Evolutionary conservation across 768 basidiomycete species (phyloP).

Genomic region (Collybia sordida): DNA sequence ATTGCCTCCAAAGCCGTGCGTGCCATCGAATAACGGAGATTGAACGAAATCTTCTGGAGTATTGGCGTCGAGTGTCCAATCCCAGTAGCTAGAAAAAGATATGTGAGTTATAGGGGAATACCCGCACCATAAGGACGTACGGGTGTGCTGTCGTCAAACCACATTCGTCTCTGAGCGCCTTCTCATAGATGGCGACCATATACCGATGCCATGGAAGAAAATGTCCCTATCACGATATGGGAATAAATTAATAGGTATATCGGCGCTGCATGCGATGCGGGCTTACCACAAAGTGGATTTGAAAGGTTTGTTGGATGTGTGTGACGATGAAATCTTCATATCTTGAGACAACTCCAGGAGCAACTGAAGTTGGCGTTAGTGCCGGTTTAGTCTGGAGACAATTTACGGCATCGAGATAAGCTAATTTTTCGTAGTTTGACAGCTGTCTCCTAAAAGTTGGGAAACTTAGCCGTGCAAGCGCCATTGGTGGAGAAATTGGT

Average conservation of each 20-base stretch:
- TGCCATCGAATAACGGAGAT: slow-evolving; percentile 10
- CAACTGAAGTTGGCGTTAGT: slow-evolving; percentile 12
- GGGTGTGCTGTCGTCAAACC: slow-evolving; percentile 22
- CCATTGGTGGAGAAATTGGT: too few species aligned
- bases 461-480: too few species aligned
- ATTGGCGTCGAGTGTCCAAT: slow-evolving; percentile 9
- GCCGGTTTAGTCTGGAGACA: slow-evolving; percentile 18
- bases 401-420: slow-evolving; percentile 19
- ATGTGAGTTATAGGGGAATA: too few species aligned
- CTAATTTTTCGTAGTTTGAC: slow-evolving; percentile 1
- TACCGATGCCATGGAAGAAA: slow-evolving; percentile 27
- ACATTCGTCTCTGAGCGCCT: slow-evolving; percentile 21
- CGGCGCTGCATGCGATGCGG: not conserved
- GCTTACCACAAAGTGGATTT: slow-evolving; percentile 23
- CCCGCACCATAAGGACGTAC: slow-evolving; percentile 7
- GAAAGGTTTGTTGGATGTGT: slow-evolving; percentile 21
- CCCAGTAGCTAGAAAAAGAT: slow-evolving; percentile 8
- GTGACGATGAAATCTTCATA: slow-evolving; percentile 25
- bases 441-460: slow-evolving; percentile 11
- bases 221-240: slow-evolving; percentile 15
- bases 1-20: slow-evolving; percentile 11
- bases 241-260: not conserved
- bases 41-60: not conserved
- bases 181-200: slow-evolving; percentile 18
- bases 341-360: slow-evolving; percentile 19